Conservation (phyloP, 495 filamentous ascomycete genomes). For the Penicillium lagena region DNA sequence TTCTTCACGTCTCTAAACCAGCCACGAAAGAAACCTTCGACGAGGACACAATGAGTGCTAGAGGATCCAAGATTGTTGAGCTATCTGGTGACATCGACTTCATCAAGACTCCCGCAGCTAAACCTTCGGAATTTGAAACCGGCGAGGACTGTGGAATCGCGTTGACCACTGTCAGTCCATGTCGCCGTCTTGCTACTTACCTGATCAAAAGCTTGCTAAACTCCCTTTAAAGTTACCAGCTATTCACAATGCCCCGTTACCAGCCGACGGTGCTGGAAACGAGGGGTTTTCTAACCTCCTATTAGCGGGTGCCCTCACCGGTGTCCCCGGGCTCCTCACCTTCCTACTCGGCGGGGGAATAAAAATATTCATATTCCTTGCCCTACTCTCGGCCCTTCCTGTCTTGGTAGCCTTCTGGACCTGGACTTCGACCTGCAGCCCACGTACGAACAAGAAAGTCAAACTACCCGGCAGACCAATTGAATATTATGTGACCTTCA, state of each 20-base stretch:
- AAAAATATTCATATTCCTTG: slow-evolving; percentile 67
- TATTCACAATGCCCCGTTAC: slow-evolving; percentile 76
- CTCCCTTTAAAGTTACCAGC: slow-evolving; percentile 52
- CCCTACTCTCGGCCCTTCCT: slow-evolving; percentile 56
- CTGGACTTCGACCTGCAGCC: slow-evolving; percentile 55
- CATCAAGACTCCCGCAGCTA: slow-evolving; percentile 67
- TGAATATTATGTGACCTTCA: slow-evolving; percentile 60
- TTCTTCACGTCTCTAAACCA: no score
- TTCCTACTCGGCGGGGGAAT: slow-evolving; percentile 65
- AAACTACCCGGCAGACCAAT: slow-evolving; percentile 55
- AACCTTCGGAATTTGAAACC: slow-evolving; percentile 48
- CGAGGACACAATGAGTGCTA: no score
- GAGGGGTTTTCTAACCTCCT: slow-evolving; percentile 64
- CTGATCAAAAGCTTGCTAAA: slow-evolving; percentile 14
- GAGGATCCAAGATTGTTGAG: slow-evolving; percentile 3
- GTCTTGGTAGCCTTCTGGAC: slow-evolving; percentile 70
- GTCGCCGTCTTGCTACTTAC: slow-evolving; percentile 2
- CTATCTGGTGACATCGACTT: slow-evolving; percentile 57
- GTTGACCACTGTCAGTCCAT: slow-evolving; percentile 58
- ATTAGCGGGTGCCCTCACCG: slow-evolving; percentile 50
- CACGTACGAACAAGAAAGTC: slow-evolving; percentile 74
- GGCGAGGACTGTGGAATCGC: slow-evolving; percentile 65
- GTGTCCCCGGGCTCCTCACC: slow-evolving; percentile 60
- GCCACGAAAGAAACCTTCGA: no score
- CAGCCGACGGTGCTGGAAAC: slow-evolving; percentile 65